Conservation (phyloP, 352 stramenopile genomes). For the Globisporangium sylvaticum region DNA sequence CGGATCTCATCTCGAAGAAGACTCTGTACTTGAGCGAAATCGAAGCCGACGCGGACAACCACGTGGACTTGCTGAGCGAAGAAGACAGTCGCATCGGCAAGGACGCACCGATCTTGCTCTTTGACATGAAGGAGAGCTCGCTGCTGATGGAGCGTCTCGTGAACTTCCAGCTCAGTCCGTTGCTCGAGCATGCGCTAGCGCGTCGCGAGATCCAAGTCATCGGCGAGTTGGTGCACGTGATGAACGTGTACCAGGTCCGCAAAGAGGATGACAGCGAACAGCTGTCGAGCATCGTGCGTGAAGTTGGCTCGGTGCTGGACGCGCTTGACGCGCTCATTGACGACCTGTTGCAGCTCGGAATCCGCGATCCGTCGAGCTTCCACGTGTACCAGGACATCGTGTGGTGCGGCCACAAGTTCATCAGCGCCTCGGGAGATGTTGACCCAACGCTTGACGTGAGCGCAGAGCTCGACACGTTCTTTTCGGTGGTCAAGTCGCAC, state of each 20-base stretch:
- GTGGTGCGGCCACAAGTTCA: conserved; percentile 76
- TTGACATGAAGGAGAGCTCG: conserved; percentile 76
- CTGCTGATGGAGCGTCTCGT: conserved; percentile 64
- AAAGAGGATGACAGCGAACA: neutral
- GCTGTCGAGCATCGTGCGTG: conserved; percentile 1
- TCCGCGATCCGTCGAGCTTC: conserved; percentile 61
- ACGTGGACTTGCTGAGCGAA: conserved; percentile 50
- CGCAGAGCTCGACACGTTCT: conserved; percentile 45
- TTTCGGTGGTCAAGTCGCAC: conserved; percentile 52
- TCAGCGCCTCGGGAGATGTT: conserved; percentile 11
- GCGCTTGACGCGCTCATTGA: conserved; percentile 56
- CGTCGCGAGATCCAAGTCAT: conserved; percentile 67
- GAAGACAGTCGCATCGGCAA: conserved; percentile 62
- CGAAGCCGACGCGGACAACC: conserved; percentile 43
- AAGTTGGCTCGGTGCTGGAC: conserved; percentile 34
- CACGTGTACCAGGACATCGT: conserved; percentile 82
- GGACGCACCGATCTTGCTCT: conserved; percentile 76
- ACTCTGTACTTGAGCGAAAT: conserved; percentile 75
- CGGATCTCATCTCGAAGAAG: conserved; percentile 56
- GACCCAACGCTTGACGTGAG: conserved; percentile 10
- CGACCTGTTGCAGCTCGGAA: conserved; percentile 40
- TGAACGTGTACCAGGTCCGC: conserved; percentile 46
- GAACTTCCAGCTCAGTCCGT: conserved; percentile 70
- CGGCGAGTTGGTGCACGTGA: conserved; percentile 42
- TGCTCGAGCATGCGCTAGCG: conserved; percentile 65